These are phyloP conservation scores for Vigna unguiculata DNA, from an alignment of 306 rosid genomes.

Conservation along the genomic window DNA sequence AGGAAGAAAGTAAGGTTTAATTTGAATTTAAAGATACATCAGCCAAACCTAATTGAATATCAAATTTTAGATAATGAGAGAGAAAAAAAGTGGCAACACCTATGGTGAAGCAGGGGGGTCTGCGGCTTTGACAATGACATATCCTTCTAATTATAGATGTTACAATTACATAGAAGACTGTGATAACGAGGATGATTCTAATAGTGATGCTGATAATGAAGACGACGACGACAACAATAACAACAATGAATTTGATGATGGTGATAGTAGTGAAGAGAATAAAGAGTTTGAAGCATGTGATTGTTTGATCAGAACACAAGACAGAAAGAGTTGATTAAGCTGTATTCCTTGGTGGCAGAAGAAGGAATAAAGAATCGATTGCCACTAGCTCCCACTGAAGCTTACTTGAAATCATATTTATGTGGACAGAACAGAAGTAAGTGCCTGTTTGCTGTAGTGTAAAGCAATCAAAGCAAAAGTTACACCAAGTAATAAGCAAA, in stretches of 20 bases:
- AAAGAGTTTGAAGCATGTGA: constrained; percentile 15
- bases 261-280: background rate
- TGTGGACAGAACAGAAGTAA: constrained; percentile 35
- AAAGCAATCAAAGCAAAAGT: constrained; percentile 8
- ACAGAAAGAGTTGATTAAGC: background rate
- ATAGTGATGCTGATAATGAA: constrained; percentile 38
- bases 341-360: constrained; percentile 1
- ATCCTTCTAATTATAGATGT: constrained; percentile 62
- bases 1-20: constrained; percentile 71
- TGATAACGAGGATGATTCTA: constrained; percentile 62
- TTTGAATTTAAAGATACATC: constrained; percentile 69
- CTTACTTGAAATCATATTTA: constrained; percentile 58
- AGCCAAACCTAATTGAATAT: constrained; percentile 59
- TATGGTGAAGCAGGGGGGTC: constrained; percentile 32
- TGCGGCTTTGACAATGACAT: constrained; percentile 34
- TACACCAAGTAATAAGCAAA: background rate
- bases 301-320: constrained; percentile 33
- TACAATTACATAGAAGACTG: constrained; percentile 58
- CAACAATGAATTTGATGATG: background rate
- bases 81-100: constrained; percentile 40
- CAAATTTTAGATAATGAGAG: constrained; percentile 52
- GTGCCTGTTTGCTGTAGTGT: constrained; percentile 53
- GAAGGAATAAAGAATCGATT: constrained; percentile 38
- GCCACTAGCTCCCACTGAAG: constrained; percentile 10
- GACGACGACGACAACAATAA: background rate